Conservation (phyloP, 1,284 basidiomycete species). For the Moniliophthora roreri region DNA sequence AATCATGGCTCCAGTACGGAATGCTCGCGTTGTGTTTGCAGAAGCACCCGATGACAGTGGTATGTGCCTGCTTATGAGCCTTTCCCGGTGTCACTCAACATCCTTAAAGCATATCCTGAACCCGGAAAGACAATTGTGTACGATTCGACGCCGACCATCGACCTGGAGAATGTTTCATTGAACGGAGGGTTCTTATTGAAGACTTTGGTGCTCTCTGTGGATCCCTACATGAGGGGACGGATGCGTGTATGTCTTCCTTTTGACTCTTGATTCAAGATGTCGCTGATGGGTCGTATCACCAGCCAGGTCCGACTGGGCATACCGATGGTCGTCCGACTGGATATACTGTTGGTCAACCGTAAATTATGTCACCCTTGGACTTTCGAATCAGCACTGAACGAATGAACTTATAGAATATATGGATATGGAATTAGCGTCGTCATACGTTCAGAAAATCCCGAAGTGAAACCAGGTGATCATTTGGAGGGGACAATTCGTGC, state of each 20-base stretch:
- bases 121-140: slow-evolving; percentile 28
- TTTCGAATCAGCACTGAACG: background rate
- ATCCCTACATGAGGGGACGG: slow-evolving; percentile 35
- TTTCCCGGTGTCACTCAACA: no score
- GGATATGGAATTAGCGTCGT: slow-evolving; percentile 26
- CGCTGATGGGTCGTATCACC: background rate
- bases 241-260: slow-evolving; percentile 17
- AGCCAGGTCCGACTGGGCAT: background rate
- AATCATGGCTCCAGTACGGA: slow-evolving; percentile 7
- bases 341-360: background rate
- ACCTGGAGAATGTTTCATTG: slow-evolving; percentile 32
- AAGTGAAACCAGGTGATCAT: slow-evolving; percentile 25
- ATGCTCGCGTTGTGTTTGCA: slow-evolving; percentile 7
- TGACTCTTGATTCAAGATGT: background rate
- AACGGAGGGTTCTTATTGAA: slow-evolving; percentile 38
- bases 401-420: slow-evolving; percentile 13
- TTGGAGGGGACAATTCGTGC: slow-evolving; percentile 22
- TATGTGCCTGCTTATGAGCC: background rate
- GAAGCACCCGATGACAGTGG: slow-evolving; percentile 4
- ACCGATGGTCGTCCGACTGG: background rate
- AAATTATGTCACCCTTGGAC: background rate
- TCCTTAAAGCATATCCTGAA: slow-evolving; percentile 24
- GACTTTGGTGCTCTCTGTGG: slow-evolving; percentile 29
- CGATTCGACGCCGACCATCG: slow-evolving; percentile 31
- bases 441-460: slow-evolving; percentile 27